Percentiles rank a stretch among this genome's conserved stretches.
These are phyloP conservation scores for Setomelanomma holmii DNA, from an alignment of 2,329 filamentous ascomycete genomes.

Conservation along the genomic window DNA sequence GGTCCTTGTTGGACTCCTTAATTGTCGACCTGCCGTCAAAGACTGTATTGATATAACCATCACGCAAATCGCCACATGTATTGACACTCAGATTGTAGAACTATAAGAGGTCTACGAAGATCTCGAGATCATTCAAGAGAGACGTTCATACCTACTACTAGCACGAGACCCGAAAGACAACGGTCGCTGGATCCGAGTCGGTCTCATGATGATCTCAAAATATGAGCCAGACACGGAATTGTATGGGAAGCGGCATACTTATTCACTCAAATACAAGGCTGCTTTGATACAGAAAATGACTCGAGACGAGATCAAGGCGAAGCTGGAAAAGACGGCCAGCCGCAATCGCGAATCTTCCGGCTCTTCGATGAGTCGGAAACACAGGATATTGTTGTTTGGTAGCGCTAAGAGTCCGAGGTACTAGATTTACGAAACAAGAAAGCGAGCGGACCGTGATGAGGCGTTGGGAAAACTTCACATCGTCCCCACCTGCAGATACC, in stretches of 20 bases:
- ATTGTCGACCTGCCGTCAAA: background rate
- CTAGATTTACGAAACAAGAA: too few species aligned
- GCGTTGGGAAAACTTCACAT: too few species aligned
- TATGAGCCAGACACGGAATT: background rate
- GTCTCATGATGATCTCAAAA: background rate
- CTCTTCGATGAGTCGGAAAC: background rate
- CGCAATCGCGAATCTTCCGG: too few species aligned
- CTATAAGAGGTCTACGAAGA: too few species aligned
- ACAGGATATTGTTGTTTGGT: slow-evolving; percentile 1
- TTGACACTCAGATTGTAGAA: too few species aligned
- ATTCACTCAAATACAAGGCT: background rate
- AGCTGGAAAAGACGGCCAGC: too few species aligned
- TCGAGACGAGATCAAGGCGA: too few species aligned
- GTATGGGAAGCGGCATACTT: too few species aligned
- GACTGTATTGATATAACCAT: background rate
- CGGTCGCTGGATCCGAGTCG: background rate
- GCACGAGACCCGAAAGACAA: background rate
- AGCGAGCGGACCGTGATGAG: too few species aligned
- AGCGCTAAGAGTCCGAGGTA: background rate
- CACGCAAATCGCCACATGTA: background rate
- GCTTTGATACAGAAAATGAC: background rate
- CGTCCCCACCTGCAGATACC: too few species aligned
- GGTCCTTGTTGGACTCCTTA: too few species aligned
- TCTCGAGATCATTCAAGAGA: too few species aligned
- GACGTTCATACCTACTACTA: background rate